Evolutionary conservation across 208 protist species (phyloP).

Genomic region (Crithidia sp.): DNA sequence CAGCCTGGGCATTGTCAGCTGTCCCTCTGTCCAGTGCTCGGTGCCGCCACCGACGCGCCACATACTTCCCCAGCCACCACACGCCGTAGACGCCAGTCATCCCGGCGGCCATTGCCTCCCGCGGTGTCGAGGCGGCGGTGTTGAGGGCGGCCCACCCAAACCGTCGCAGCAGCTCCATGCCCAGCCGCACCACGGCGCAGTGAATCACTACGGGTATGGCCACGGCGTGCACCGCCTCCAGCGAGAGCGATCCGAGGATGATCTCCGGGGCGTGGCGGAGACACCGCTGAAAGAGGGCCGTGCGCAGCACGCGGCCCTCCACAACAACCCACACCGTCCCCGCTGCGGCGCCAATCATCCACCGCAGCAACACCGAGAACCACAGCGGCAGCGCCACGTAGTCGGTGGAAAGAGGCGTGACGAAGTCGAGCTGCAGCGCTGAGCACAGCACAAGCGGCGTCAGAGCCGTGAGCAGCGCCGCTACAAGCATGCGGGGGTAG

Average conservation of each 20-base stretch:
- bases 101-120: too few relatives aligned
- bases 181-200: constrained; percentile 14
- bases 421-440: constrained; percentile 20
- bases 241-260: neutral
- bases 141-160: neutral
- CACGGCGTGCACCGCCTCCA: constrained; percentile 23
- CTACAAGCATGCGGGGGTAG: constrained; percentile 1
- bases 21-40: too few relatives aligned
- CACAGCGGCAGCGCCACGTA: constrained; percentile 25
- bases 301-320: constrained; percentile 16
- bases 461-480: neutral
- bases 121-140: too few relatives aligned
- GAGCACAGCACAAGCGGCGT: constrained; percentile 22
- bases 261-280: constrained; percentile 24
- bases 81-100: too few relatives aligned
- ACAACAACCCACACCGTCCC: constrained; percentile 6
- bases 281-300: constrained; percentile 26
- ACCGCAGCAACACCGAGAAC: constrained; percentile 23
- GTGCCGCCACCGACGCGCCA: too few relatives aligned
- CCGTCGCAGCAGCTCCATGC: constrained; percentile 7
- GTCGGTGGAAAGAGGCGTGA: constrained; percentile 15
- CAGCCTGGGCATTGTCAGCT: too few relatives aligned
- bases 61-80: too few relatives aligned
- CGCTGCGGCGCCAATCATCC: constrained; percentile 14
- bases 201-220: constrained; percentile 19